Evolutionary conservation across 2,329 filamentous ascomycete species (phyloP).

Genomic region (Diaporthe aspalathi): DNA sequence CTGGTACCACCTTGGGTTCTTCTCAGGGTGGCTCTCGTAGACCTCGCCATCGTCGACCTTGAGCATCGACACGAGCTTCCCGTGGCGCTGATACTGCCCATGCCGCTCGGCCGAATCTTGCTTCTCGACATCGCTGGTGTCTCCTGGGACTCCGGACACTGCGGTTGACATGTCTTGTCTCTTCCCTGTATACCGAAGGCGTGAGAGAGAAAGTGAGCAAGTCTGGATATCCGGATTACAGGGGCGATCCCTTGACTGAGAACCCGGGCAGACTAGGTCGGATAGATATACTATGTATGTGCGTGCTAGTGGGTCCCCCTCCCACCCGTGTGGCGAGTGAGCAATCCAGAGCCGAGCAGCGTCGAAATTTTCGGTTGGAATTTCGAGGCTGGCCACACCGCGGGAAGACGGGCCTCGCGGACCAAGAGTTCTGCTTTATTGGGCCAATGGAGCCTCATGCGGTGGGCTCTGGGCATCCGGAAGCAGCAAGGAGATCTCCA

Average conservation of each 20-base stretch:
- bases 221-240: background rate
- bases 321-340: constrained; percentile 6
- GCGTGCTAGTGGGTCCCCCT: background rate
- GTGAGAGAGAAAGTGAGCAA: background rate
- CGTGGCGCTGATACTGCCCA: constrained; percentile 35
- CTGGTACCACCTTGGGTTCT: constrained; percentile 55
- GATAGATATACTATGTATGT: background rate
- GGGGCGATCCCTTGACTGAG: background rate
- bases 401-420: constrained; percentile 33
- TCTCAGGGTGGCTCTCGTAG: constrained; percentile 46
- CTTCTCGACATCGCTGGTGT: constrained; percentile 42
- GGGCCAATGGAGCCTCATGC: constrained; percentile 26
- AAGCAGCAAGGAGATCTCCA: constrained; percentile 12
- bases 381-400: background rate
- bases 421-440: constrained; percentile 1
- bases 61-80: constrained; percentile 44
- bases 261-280: background rate
- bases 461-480: constrained; percentile 2
- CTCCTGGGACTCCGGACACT: background rate
- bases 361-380: constrained; percentile 19
- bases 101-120: constrained; percentile 24
- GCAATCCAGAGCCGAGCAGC: constrained; percentile 4
- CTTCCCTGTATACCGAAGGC: background rate
- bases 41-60: constrained; percentile 49
- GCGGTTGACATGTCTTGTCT: constrained; percentile 23